Base-by-base conservation (phyloP, 495 filamentous ascomycete genomes). In the Acidiella bohemica region DNA sequence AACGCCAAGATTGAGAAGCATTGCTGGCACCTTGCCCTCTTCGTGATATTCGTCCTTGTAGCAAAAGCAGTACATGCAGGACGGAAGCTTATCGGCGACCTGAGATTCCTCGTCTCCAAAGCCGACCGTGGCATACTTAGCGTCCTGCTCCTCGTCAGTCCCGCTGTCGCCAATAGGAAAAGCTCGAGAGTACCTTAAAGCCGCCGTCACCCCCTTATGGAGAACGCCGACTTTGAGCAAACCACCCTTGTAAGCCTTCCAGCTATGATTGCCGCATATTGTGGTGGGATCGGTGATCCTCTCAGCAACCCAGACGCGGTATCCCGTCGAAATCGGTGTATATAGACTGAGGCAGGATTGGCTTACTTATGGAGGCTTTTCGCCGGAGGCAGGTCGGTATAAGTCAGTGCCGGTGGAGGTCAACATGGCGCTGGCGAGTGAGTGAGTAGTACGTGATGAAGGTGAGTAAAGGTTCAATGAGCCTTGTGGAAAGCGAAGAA, bases 1-100 rank as follows among this genome's bases (percentile, higher is more conserved):
- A 14, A 39, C 36, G 36, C 36, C 19, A 16, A 39, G 12, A 23
- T 39, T 27, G 23, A 39, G 27, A 13, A 14, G 18, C 25, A 27
- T 27, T 7, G 25, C 7, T 7, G 7, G 7, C 7, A n/a, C n/a
- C 7, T 27, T n/a, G 12, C 29, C 17, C 25, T 27, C 7, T 7
- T 7, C 7, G 25, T 27, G 7, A n/a, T n/a, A 7, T 27, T 27
- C 25, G n/a, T 42, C 39, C 20, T 24, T 25, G 20, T 35, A 43
- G 18, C 24, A 17, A 21, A 24, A 16, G 19, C 14, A 10, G 36
- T 41, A 45, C 18, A 45, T 32, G 11, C 24, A 45, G 13, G 23
- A n/a, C 32, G 29, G 19, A 19, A 45, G 21, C 11, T 22, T 16
- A 14, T 40, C 12, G 5, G 29, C 37, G 14, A 30, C 14, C 26